Evolutionary conservation across 345 rosid genomes (phyloP), one percentile per base, ranked within the genome.

Genomic region (Lepidium didymum): DNA sequence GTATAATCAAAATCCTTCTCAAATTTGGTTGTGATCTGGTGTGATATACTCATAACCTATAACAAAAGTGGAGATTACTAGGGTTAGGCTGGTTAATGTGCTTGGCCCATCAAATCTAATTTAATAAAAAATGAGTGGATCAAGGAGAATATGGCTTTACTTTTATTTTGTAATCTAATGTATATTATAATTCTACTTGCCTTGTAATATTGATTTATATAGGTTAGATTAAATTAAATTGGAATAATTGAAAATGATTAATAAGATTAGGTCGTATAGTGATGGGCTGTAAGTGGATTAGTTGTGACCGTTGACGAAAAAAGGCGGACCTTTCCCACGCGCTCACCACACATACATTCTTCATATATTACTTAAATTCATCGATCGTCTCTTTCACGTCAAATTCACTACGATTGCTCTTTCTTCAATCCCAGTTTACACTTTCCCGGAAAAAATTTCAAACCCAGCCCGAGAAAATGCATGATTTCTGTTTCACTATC

Each of bases 401-500:
- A 35, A 14, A 41, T 41, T 16, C 4, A 11, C 12, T 13, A 2
- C 56, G 31, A 54, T 70, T 41, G 15, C 34, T 43, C 38, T 46
- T 73, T 69, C 71, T 62, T 47, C 56, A 44, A 60, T 60, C 3
- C 29, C 15, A 31, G 25, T 44, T 51, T 69, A 15, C 14, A 42
- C 15, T 74, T 67, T 78, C 60, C 43, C 67, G 52, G 65, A 55
- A 46, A 69, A 46, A 0, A 0, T 2, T 38, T 44, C 60, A 56
- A 9, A 42, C 58, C 40, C 64, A 60, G 19, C 1, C 50, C 12
- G 23, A 52, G 33, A 74, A 74, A 70, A 87, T 94, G 99, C 91
- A 91, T 74, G 97, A 94, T 79, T 94, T 94, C 82, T 94, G 97
- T 84, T 83, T 91, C 82, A 91, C 97, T 56, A 86, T 91, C 84